A percentile compares a stretch with the other conserved stretches of the same genome.
These are phyloP conservation scores for Penicillium flavigenum DNA, from an alignment of 495 filamentous ascomycete species.

Conservation along the genomic window DNA sequence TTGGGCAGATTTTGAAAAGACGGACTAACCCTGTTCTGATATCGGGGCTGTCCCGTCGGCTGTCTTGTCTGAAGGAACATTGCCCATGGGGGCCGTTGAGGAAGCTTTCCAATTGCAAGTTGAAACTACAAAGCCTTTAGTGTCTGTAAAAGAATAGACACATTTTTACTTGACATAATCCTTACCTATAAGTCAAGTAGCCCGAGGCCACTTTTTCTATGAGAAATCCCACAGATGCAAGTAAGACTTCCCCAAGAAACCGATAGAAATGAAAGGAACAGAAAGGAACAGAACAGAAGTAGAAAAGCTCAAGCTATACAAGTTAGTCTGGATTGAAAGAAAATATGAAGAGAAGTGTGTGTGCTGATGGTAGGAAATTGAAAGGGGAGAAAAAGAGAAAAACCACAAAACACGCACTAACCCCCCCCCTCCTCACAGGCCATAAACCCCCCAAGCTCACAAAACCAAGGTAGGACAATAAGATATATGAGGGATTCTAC, in stretches of 20 bases:
- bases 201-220: background rate
- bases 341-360: too few relatives aligned
- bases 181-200: constrained; percentile 1
- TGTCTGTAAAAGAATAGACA: background rate
- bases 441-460: background rate
- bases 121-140: background rate
- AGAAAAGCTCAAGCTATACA: background rate
- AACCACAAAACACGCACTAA: constrained; percentile 1
- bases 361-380: background rate
- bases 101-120: background rate
- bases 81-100: constrained; percentile 34
- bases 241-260: background rate
- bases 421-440: background rate
- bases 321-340: background rate
- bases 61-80: constrained; percentile 32
- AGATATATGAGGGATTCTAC: constrained; percentile 9
- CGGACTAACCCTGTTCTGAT: constrained; percentile 32
- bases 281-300: background rate
- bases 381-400: background rate
- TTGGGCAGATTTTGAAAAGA: background rate
- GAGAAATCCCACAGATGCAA: background rate
- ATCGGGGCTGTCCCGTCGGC: constrained; percentile 18
- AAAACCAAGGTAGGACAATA: constrained; percentile 15
- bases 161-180: background rate
- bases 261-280: background rate